Evolutionary conservation across 2,329 filamentous ascomycete species (phyloP), one percentile per base, ranked within the genome.

Genomic region (Colletotrichum trifolii): DNA sequence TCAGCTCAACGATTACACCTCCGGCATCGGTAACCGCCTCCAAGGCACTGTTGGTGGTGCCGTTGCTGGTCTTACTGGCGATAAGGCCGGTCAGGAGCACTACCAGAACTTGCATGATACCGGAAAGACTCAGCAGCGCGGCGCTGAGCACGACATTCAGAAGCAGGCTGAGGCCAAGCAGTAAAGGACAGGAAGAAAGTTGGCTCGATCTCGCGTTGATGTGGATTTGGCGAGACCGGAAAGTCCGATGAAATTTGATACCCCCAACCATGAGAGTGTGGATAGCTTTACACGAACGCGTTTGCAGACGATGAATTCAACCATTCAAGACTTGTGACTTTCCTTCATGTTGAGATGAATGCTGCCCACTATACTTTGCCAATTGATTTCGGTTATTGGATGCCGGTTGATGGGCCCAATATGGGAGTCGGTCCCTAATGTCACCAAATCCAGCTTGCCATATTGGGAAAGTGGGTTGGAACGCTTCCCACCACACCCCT

Each of bases 101-200:
- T 91, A 88, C 73, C 82, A 91, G 76, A 76, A 83, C 70, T 81
- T 91, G 78, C 93, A 96, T 73, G 93, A 96, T 72, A 80, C 87
- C 69, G 94, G 94, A 69, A 97, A 96, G 89, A 92, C 91, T 17
- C 84, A 87, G 73, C 91, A 97, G 85, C 87, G 93, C 17, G 91
- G 93, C 54, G 94, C 90, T 2, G 94, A 97, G 85, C 81, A 85
- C 42, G 93, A 97, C 73, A 84, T 97, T 61, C 81, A 91, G 78
- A 94, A 93, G 86, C 82, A 92, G 82, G 86, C 82, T 0, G 84
- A 87, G 69, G 82, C 83, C 47, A 73, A 75, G 60, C 63, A 70
- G 64, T 64, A 63, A 17, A 54, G 11, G 6, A 56, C 40, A 5
- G 13, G 6, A 2, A 11, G 6, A 33, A 11, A 12, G 1, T 11